Percentiles rank a stretch among this genome's conserved stretches.
phyloP scores from a whole-genome alignment of 768 basidiomycete genomes.

The Dentipellis fragilis region DNA sequence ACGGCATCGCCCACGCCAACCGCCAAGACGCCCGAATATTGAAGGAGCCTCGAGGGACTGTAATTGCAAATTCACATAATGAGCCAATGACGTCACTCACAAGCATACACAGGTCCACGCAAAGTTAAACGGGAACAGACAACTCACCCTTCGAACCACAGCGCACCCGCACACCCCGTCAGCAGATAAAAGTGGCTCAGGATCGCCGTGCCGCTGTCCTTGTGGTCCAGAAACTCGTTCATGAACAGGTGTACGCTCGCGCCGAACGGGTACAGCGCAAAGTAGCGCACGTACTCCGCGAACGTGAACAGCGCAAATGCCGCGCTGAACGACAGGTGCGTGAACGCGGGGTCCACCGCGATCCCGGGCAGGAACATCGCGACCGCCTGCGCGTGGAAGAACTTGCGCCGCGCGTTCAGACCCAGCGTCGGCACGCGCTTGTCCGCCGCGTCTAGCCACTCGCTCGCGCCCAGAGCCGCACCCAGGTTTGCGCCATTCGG shows the following conservation, averaged over 20 bases:
- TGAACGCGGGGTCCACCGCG: slow-evolving; percentile 90
- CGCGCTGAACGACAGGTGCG: slow-evolving; percentile 87
- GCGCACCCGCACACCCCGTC: slow-evolving; percentile 85
- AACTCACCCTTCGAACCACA: slow-evolving; percentile 92
- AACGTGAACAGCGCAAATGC: slow-evolving; percentile 95
- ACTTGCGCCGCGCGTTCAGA: slow-evolving; percentile 89
- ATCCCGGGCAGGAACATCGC: slow-evolving; percentile 96
- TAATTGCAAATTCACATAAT: neutral
- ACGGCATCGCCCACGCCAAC: slow-evolving; percentile 92
- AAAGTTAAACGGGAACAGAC: neutral
- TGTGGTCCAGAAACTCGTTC: slow-evolving; percentile 93
- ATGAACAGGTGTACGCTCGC: slow-evolving; percentile 91
- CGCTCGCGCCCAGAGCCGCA: slow-evolving; percentile 49
- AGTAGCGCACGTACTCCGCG: slow-evolving; percentile 95
- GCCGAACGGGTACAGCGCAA: slow-evolving; percentile 94
- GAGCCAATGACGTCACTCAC: slow-evolving; percentile 3
- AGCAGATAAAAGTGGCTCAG: slow-evolving; percentile 95
- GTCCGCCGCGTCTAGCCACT: slow-evolving; percentile 76
- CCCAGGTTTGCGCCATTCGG: slow-evolving; percentile 29
- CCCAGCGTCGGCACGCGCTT: slow-evolving; percentile 84
- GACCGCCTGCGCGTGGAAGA: slow-evolving; percentile 93
- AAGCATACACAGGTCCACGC: neutral
- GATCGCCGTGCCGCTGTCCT: slow-evolving; percentile 93
- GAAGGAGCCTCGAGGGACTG: slow-evolving; percentile 41
- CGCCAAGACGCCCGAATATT: slow-evolving; percentile 80